Evolutionary conservation across 257 asterid genomes (phyloP).

Genomic region (Phtheirospermum japonicum): DNA sequence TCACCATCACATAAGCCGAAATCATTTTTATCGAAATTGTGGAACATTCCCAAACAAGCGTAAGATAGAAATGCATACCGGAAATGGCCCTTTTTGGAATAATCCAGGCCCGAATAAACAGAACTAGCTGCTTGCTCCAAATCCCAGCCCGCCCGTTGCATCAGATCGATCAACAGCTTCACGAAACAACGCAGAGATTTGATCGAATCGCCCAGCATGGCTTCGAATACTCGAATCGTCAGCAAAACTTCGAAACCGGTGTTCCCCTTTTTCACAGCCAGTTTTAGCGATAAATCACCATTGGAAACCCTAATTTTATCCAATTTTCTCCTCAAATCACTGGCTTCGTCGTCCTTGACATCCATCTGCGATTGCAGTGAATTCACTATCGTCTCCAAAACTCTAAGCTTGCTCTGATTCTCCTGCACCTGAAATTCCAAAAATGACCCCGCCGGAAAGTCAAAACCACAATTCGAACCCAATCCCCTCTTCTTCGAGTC

Average conservation of each 20-base stretch:
- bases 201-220: conserved; percentile 68
- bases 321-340: conserved; percentile 54
- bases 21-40: conserved; percentile 62
- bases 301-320: conserved; percentile 40
- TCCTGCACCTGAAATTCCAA: conserved; percentile 90
- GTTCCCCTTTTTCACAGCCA: conserved; percentile 42
- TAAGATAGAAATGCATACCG: conserved; percentile 74
- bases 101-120: conserved; percentile 50
- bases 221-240: conserved; percentile 78
- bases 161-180: conserved; percentile 68
- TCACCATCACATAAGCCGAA: conserved; percentile 47
- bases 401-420: conserved; percentile 99
- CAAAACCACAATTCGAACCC: conserved; percentile 35
- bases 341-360: conserved; percentile 73
- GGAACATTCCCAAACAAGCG: conserved; percentile 71
- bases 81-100: conserved; percentile 56
- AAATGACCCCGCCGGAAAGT: conserved; percentile 58
- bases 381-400: conserved; percentile 81
- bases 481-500: conserved; percentile 36
- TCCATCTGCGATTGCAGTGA: conserved; percentile 74
- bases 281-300: conserved; percentile 43
- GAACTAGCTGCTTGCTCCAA: conserved; percentile 73
- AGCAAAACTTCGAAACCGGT: conserved; percentile 45
- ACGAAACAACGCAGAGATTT: conserved; percentile 60
- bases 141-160: conserved; percentile 81